A percentile compares a stretch with the other conserved stretches of the same genome.
phyloP scores from a whole-genome alignment of 1,284 basidiomycete species.

The Apiotrichum mycotoxinovorans region DNA sequence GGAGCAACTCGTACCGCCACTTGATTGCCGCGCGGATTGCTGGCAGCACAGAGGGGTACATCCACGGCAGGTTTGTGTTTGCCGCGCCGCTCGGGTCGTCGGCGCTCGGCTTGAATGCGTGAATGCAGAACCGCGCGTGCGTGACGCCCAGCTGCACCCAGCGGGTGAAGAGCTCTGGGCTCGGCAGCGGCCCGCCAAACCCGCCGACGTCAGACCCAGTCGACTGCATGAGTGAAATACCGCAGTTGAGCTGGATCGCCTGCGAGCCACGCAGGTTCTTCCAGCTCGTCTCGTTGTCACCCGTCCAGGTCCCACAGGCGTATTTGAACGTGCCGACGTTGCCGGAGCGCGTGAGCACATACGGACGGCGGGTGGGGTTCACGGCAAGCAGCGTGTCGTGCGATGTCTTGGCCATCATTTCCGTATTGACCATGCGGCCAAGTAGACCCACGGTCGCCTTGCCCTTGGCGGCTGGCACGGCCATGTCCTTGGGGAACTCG shows the following conservation, averaged over 20 bases:
- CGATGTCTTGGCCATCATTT: conserved; percentile 48
- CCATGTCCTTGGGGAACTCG: conserved; percentile 25
- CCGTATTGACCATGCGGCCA: conserved; percentile 50
- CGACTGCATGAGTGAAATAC: conserved; percentile 47
- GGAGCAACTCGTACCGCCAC: conserved; percentile 50
- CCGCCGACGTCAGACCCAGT: conserved; percentile 50
- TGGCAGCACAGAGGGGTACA: conserved; percentile 51
- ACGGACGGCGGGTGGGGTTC: conserved; percentile 43
- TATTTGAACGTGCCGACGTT: conserved; percentile 52
- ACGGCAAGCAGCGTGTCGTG: conserved; percentile 41
- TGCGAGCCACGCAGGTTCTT: conserved; percentile 50
- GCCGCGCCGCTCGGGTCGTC: conserved; percentile 44
- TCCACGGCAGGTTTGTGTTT: conserved; percentile 51
- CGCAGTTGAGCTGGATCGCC: conserved; percentile 42
- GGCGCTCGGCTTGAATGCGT: conserved; percentile 51
- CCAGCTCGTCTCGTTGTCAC: conserved; percentile 51
- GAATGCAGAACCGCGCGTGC: conserved; percentile 49
- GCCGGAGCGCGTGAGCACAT: conserved; percentile 50
- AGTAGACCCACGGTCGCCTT: conserved; percentile 41
- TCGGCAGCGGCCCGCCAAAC: conserved; percentile 50
- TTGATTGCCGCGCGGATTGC: conserved; percentile 48
- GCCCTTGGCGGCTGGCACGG: conserved; percentile 21
- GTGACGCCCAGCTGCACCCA: conserved; percentile 52
- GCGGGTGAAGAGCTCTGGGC: conserved; percentile 49
- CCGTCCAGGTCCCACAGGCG: conserved; percentile 50